Evolutionary conservation across 306 rosid genomes (phyloP), one percentile per base, ranked within the genome.

Genomic region (Lotus japonicus): DNA sequence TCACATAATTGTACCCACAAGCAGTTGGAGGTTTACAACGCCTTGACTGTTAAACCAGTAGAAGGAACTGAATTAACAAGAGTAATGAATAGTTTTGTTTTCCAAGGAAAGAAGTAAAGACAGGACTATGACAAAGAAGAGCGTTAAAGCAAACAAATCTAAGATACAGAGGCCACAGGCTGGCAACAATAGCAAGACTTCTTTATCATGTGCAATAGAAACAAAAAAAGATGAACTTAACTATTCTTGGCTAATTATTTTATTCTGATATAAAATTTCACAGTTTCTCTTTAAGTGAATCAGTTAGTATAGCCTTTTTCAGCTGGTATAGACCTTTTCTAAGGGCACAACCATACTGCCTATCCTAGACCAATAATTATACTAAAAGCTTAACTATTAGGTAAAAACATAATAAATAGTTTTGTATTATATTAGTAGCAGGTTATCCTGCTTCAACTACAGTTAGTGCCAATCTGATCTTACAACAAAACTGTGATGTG

Each of bases 1-100:
- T 87, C 75, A 87, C 85, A 49, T 76, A 85, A 38, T 12, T 82
- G 86, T 71, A 87, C 11, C 89, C 95, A 48, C 95, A 90, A 1
- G 53, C 80, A 9, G 88, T 70, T 31, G 96, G 92, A 31, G 96
- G 95, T 53, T 87, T 87, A 60, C 96, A 90, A 10, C 96, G 87
- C 1, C 96, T 95, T 42, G 95, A 84, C 96, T 87, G 85, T 50
- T 55, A 43, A 12, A 28, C 9, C 38, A 42, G 43, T 23, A 11
- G 18, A 44, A 3, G 55, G 17, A 43, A 46, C 46, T 28, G 44
- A 26, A 31, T 45, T 26, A 64, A 19, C 19, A 62, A 26, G 15
- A 46, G 52, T 52, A 19, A 16, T 53, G 9, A 4, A 12, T 54
- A 15, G 2, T 7, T 17, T 23, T 10, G 44, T 5, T 31, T 41